Base-by-base conservation (phyloP, 108 stramenopile species). In the Schizochytrium sp. region DNA sequence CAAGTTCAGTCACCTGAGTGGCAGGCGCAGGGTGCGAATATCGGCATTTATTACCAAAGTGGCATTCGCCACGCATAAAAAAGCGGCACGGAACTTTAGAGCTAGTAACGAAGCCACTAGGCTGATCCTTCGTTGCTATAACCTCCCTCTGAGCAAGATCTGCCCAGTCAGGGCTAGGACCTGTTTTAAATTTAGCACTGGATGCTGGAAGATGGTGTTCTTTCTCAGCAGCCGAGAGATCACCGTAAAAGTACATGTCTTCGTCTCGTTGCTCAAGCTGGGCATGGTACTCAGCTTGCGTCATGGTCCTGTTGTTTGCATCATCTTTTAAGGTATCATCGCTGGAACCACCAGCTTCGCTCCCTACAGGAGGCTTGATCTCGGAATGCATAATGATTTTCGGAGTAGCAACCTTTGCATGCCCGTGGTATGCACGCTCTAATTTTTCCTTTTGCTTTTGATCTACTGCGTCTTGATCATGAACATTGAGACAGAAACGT, bases 191-290 rank as follows among this genome's bases (percentile, higher is more conserved):
- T 28, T 28, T 3, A 50, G 47, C 2, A 5, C 53, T 17, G 50
- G 38, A n/a, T 0, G 76, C 15, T 83, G 76, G 28, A 8, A 8
- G 10, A 15, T 2, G 1, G 38, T 83, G 76, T 38, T 69, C 64
- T 55, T 56, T 47, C 17, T 47, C 47, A 5, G 17, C 76, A 40
- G 76, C 10, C n/a, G 76, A 53, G 28, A 83, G 76, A 10, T 40
- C 28, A 17, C 76, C 76, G 76, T 83, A 83, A 83, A 83, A 83
- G 76, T 83, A 83, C 50, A 83, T 49, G 15, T 49, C 76, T 13
- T 83, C 76, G 0, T 83, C 76, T 8, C 64, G 64, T 7, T 50
- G 45, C 47, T 83, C 50, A 2, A 83, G 53, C 3, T 17, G 50
- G 13, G 50, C 53, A 42, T 83, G 47, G 76, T 1, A 83, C 28